These are phyloP conservation scores for Geotrichum australiense DNA, from an alignment of 1,139 yeast species.

Conservation along the genomic window DNA sequence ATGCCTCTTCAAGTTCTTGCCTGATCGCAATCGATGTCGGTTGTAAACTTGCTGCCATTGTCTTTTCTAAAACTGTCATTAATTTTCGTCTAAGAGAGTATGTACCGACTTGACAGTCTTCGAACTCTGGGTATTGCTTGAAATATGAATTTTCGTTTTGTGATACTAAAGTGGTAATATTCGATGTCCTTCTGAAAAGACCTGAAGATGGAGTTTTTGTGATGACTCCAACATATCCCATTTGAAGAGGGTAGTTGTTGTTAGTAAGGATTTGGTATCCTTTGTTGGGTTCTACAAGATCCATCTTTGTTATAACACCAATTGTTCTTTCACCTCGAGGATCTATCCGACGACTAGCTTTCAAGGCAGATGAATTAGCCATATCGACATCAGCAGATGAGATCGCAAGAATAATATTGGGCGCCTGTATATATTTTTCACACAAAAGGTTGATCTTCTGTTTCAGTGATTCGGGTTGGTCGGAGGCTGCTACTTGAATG, in stretches of 20 bases:
- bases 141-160: constrained; percentile 40
- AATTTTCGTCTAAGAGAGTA: constrained; percentile 67
- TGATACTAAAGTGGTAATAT: constrained; percentile 34
- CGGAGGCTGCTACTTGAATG: constrained; percentile 93
- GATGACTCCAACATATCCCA: constrained; percentile 98
- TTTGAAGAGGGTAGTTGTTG: constrained; percentile 75
- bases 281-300: constrained; percentile 68
- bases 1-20: constrained; percentile 87
- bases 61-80: constrained; percentile 77
- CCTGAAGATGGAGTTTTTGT: constrained; percentile 60
- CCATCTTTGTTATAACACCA: constrained; percentile 92
- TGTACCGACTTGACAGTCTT: constrained; percentile 74
- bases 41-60: constrained; percentile 82
- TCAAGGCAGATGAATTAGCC: constrained; percentile 89
- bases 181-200: constrained; percentile 28
- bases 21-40: constrained; percentile 85
- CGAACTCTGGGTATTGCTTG: constrained; percentile 56
- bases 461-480: constrained; percentile 83
- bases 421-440: constrained; percentile 77
- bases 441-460: constrained; percentile 72
- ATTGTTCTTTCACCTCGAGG: constrained; percentile 93
- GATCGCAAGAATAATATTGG: constrained; percentile 90
- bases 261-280: constrained; percentile 69
- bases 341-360: constrained; percentile 89
- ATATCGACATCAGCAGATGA: constrained; percentile 97